These are phyloP conservation scores for Aquilaria malaccensis DNA, from an alignment of 345 rosid genomes.

Conservation along the genomic window DNA sequence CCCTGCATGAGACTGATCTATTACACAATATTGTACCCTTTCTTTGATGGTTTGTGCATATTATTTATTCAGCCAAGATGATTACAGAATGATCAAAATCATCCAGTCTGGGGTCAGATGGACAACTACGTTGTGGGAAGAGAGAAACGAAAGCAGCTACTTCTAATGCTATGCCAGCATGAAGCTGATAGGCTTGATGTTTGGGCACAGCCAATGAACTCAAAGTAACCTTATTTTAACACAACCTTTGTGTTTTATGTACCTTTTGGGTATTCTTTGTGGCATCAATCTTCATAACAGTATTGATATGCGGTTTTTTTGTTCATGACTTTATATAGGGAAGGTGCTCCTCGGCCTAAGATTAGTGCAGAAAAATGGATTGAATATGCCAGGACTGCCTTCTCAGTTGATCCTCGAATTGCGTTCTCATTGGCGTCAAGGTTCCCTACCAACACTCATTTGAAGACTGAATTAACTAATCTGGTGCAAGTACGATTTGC, in stretches of 20 bases:
- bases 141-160: conserved; percentile 88
- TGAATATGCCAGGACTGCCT: conserved; percentile 80
- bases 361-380: conserved; percentile 81
- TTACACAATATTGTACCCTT: too few relatives aligned
- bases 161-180: conserved; percentile 91
- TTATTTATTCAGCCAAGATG: conserved; percentile 15
- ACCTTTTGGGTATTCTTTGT: conserved; percentile 7
- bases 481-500: conserved; percentile 69
- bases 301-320: conserved; percentile 13
- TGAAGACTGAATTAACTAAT: conserved; percentile 81
- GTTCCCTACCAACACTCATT: conserved; percentile 63
- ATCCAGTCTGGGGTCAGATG: conserved; percentile 98
- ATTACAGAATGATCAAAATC: conserved; percentile 62
- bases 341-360: conserved; percentile 54
- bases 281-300: not conserved
- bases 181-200: conserved; percentile 99
- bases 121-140: conserved; percentile 70
- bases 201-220: conserved; percentile 90
- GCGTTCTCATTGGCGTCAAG: conserved; percentile 77
- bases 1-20: too few relatives aligned
- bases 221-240: conserved; percentile 44
- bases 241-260: too few relatives aligned
- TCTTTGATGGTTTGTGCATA: conserved; percentile 3
- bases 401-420: conserved; percentile 84
- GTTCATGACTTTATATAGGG: conserved; percentile 43